phyloP scores from a whole-genome alignment of 192 early-diverging fungal species.

The Linnemannia zychae region DNA sequence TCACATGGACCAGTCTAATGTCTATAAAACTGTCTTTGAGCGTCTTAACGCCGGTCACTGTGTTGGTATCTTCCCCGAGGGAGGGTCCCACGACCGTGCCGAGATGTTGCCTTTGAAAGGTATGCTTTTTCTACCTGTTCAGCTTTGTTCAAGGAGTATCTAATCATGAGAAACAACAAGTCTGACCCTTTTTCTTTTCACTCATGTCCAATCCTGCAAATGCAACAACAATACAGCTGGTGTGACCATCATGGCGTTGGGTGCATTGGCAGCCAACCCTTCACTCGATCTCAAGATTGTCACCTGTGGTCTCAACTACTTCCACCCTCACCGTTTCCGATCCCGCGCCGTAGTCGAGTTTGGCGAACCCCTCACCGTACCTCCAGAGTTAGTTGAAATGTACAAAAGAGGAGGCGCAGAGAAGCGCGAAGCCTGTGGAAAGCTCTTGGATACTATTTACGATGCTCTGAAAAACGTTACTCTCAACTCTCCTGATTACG shows the following conservation, averaged over 20 bases:
- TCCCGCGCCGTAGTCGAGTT: slow-evolving; percentile 98
- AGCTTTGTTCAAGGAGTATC: background rate
- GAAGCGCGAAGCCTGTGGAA: slow-evolving; percentile 85
- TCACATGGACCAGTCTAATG: slow-evolving; percentile 90
- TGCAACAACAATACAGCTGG: slow-evolving; percentile 63
- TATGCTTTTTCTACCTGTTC: slow-evolving; percentile 28
- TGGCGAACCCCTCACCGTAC: slow-evolving; percentile 89
- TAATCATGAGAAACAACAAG: background rate
- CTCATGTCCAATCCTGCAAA: background rate
- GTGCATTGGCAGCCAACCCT: slow-evolving; percentile 89
- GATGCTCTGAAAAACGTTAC: slow-evolving; percentile 90
- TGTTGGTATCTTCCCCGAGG: slow-evolving; percentile 98
- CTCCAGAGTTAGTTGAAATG: slow-evolving; percentile 82
- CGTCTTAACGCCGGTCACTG: slow-evolving; percentile 79
- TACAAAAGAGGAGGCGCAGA: slow-evolving; percentile 87
- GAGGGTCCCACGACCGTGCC: slow-evolving; percentile 96
- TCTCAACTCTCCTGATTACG: slow-evolving; percentile 93
- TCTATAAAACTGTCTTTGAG: slow-evolving; percentile 88
- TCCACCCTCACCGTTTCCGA: slow-evolving; percentile 95
- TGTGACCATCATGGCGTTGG: slow-evolving; percentile 88
- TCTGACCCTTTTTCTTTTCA: background rate
- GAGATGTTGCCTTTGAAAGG: slow-evolving; percentile 97
- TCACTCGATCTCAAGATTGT: slow-evolving; percentile 93
- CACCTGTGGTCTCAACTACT: slow-evolving; percentile 94
- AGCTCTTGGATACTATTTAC: slow-evolving; percentile 84